Evolutionary conservation across 2,329 filamentous ascomycete genomes (phyloP).

Genomic region (Aureobasidium sp.): DNA sequence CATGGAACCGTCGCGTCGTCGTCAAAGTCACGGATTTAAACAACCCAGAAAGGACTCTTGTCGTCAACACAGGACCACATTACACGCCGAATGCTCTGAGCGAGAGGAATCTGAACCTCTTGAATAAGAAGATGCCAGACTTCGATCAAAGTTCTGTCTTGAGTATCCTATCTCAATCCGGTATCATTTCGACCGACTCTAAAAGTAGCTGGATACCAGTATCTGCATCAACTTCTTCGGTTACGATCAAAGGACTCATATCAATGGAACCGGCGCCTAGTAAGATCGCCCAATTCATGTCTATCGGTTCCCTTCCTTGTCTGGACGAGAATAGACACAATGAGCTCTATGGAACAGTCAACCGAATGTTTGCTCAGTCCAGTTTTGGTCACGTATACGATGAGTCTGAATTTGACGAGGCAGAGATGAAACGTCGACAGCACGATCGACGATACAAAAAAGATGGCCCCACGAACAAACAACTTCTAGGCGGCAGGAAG

Average conservation of each 20-base stretch:
- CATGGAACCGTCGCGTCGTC: constrained; percentile 52
- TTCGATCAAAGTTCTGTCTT: constrained; percentile 25
- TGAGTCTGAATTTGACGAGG: constrained; percentile 27
- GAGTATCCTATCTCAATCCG: constrained; percentile 57
- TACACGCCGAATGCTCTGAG: constrained; percentile 22
- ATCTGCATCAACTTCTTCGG: constrained; percentile 53
- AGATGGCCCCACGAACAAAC: constrained; percentile 43
- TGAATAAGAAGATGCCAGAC: constrained; percentile 15
- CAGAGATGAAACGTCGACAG: constrained; percentile 29
- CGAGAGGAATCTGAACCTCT: constrained; percentile 22
- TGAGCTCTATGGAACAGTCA: constrained; percentile 68
- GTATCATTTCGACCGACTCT: constrained; percentile 48
- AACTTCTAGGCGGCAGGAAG: constrained; percentile 49
- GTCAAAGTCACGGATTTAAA: constrained; percentile 51
- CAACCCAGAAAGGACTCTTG: constrained; percentile 19
- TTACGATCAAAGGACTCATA: constrained; percentile 63
- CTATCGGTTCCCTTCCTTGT: constrained; percentile 64
- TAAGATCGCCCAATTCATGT: constrained; percentile 71
- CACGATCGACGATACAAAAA: constrained; percentile 37
- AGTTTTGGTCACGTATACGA: constrained; percentile 61
- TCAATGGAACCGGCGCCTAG: constrained; percentile 62
- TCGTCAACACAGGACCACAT: constrained; percentile 10
- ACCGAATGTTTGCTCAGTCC: constrained; percentile 66
- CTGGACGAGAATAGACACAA: constrained; percentile 48
- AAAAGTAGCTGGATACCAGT: constrained; percentile 59